Base-by-base conservation (phyloP, 2,329 filamentous ascomycete genomes). In the Colletotrichum cordylinicola region DNA sequence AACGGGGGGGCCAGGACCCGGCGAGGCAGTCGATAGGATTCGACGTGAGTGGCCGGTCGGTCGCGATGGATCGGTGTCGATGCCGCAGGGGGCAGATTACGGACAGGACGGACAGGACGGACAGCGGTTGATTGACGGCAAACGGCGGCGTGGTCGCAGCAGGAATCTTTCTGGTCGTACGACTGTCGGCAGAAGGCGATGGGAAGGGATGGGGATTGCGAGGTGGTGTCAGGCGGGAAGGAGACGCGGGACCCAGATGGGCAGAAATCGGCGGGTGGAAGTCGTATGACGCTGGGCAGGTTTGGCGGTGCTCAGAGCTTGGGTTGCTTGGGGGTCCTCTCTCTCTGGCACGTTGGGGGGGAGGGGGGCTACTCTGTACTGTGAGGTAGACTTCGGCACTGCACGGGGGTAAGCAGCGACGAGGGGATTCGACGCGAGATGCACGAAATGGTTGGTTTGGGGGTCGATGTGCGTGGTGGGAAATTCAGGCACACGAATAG, bases 251-350 rank as follows among this genome's bases (percentile, higher is more conserved):
- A 67, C 72, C 72, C 72, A 75, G 69, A 58, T 37, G 68, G 48
- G 43, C 60, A 60, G 68, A 68, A 58, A 21, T 62, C 27, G 58
- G 35, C 66, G 24, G 35, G 21, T 61, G 52, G 61, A 61, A 67
- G 70, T 75, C 73, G 73, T 75, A 75, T 75, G 73, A 75, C 70
- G 73, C 62, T 75, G 73, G 72, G 37, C 55, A 55, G 70, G 24
- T 75, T 52, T 27, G 43, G 70, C 52, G 70, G 64, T 72, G 69
- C 48, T 66, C 52, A 67, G 52, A 48, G 62, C n/a, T 68, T 67
- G 48, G 43, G 35, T 66, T 52, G 62, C 33, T 43, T 43, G 31
- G 61, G 31, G 61, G 61, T 39, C 48, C 35, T n/a, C 56, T 35
- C 56, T 35, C 31, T 31, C 29, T 31, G 55, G 39, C n/a, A 48